phyloP scores from a whole-genome alignment of 2,329 filamentous ascomycete species.

The Dactylellina sp. region DNA sequence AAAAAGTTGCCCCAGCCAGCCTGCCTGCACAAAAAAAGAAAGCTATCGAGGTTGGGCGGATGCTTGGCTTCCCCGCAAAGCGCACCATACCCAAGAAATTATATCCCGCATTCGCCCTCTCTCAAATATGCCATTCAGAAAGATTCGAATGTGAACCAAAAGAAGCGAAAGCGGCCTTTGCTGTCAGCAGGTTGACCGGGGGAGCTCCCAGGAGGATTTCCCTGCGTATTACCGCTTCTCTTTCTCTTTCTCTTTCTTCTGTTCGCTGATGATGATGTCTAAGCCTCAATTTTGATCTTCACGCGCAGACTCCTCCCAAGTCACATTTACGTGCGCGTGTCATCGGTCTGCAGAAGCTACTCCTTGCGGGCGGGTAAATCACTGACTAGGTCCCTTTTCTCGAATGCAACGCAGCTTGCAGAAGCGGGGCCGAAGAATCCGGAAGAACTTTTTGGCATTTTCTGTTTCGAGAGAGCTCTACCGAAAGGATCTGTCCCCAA shows the following conservation, averaged over 20 bases:
- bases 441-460: conserved; percentile 11
- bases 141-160: neutral
- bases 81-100: conserved; percentile 20
- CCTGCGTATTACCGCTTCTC: neutral
- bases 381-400: conserved; percentile 1
- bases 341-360: conserved; percentile 28
- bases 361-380: conserved; percentile 20
- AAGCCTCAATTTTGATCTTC: neutral
- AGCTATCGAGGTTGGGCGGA: conserved; percentile 38
- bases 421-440: neutral
- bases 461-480: conserved; percentile 6
- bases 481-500: conserved; percentile 34
- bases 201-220: neutral
- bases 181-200: neutral
- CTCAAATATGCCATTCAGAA: conserved; percentile 2
- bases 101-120: conserved; percentile 24
- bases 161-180: neutral
- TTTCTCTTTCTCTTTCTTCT: neutral
- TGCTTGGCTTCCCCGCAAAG: conserved; percentile 33
- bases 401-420: neutral
- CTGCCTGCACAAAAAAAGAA: conserved; percentile 1
- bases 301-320: neutral
- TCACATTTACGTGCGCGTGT: conserved; percentile 18
- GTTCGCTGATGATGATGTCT: neutral
- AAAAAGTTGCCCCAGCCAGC: no score